phyloP scores from a whole-genome alignment of 2,329 filamentous ascomycete species.

The Ploettnerulaceae sp. region DNA sequence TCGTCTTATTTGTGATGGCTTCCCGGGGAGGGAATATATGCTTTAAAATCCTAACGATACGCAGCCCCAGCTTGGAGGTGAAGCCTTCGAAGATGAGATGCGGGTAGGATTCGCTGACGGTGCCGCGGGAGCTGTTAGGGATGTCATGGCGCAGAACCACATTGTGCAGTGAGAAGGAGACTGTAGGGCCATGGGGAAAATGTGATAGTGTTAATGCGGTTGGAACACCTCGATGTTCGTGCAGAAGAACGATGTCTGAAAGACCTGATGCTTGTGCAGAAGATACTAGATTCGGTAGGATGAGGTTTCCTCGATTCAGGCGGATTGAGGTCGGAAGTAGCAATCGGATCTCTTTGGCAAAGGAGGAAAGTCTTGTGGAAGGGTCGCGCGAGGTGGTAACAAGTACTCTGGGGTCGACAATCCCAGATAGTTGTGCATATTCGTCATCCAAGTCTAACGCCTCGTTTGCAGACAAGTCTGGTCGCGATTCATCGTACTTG shows the following conservation, averaged over 20 bases:
- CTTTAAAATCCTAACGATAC: slow-evolving; percentile 86
- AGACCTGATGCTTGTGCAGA: slow-evolving; percentile 77
- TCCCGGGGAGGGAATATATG: slow-evolving; percentile 92
- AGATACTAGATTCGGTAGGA: slow-evolving; percentile 77
- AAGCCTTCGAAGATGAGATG: slow-evolving; percentile 97
- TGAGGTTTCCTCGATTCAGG: slow-evolving; percentile 85
- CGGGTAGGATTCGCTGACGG: slow-evolving; percentile 86
- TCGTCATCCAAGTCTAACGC: slow-evolving; percentile 79
- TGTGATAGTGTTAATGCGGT: slow-evolving; percentile 85
- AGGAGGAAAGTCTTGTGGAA: slow-evolving; percentile 76
- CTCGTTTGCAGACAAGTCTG: slow-evolving; percentile 62
- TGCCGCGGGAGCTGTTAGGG: slow-evolving; percentile 78
- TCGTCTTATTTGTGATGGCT: slow-evolving; percentile 61
- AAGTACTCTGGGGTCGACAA: slow-evolving; percentile 82
- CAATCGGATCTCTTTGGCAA: slow-evolving; percentile 86
- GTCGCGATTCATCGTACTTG: slow-evolving; percentile 83
- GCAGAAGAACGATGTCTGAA: slow-evolving; percentile 79
- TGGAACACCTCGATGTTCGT: slow-evolving; percentile 89
- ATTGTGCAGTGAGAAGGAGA: slow-evolving; percentile 85
- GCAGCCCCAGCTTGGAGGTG: slow-evolving; percentile 69
- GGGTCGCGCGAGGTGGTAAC: slow-evolving; percentile 90
- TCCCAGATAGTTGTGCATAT: slow-evolving; percentile 84
- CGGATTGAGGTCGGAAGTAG: slow-evolving; percentile 81
- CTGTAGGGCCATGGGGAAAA: slow-evolving; percentile 82
- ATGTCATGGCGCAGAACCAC: slow-evolving; percentile 92